These are phyloP conservation scores for Candida loeiensis DNA, from an alignment of 805 yeast genomes.

Conservation along the genomic window DNA sequence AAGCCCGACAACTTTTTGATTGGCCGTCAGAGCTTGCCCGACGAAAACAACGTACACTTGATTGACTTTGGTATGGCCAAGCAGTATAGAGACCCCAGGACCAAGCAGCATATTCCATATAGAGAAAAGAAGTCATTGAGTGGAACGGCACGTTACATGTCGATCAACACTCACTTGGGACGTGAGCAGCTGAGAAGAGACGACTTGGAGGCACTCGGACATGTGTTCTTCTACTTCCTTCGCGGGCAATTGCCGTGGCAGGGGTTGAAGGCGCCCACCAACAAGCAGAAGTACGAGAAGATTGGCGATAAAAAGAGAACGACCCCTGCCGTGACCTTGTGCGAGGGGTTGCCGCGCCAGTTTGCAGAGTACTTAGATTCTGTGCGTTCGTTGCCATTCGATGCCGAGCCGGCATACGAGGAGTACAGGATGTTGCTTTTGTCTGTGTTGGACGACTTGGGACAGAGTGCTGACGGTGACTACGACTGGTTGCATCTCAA, in stretches of 20 bases:
- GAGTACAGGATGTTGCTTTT: slow-evolving; percentile 60
- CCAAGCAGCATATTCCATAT: slow-evolving; percentile 79
- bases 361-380: slow-evolving; percentile 70
- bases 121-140: slow-evolving; percentile 75
- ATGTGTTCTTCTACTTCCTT: slow-evolving; percentile 74
- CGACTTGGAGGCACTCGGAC: slow-evolving; percentile 78
- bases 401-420: slow-evolving; percentile 76
- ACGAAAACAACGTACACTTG: slow-evolving; percentile 65
- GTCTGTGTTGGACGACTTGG: slow-evolving; percentile 53
- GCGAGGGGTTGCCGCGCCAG: slow-evolving; percentile 65
- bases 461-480: slow-evolving; percentile 59
- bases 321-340: slow-evolving; percentile 58
- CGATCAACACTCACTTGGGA: slow-evolving; percentile 83
- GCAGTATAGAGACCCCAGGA: slow-evolving; percentile 75
- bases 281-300: slow-evolving; percentile 76
- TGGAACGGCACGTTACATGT: slow-evolving; percentile 87
- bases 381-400: slow-evolving; percentile 68
- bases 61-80: slow-evolving; percentile 89
- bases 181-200: slow-evolving; percentile 82
- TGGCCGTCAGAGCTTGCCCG: slow-evolving; percentile 56
- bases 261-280: slow-evolving; percentile 85
- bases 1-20: slow-evolving; percentile 81
- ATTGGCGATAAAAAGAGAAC: slow-evolving; percentile 78
- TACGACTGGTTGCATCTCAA: slow-evolving; percentile 83
- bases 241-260: slow-evolving; percentile 87